Evolutionary conservation across 306 rosid species (phyloP).

Genomic region (Gillenia trifoliata): DNA sequence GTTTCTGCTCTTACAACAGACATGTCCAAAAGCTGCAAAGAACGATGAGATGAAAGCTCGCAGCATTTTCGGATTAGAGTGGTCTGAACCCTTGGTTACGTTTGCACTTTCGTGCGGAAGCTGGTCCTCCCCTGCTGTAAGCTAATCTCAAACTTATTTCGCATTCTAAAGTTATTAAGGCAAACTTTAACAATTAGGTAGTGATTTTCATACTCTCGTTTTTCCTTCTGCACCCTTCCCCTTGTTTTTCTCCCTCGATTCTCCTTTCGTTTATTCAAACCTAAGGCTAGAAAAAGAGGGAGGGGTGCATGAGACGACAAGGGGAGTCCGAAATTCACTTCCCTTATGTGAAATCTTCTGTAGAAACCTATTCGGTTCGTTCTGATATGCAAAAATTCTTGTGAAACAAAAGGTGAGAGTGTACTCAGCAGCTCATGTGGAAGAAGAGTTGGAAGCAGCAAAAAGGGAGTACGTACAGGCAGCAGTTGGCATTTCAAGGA

Average conservation of each 20-base stretch:
- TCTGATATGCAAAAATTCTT: neutral
- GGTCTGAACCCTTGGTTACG: slow-evolving; percentile 91
- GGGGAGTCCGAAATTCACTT: no score
- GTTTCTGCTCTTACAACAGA: slow-evolving; percentile 39
- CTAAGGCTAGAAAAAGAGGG: no score
- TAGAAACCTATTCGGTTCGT: neutral
- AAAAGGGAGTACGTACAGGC: slow-evolving; percentile 77
- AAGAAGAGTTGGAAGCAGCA: slow-evolving; percentile 72
- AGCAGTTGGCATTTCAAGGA: slow-evolving; percentile 59
- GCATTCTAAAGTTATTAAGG: neutral
- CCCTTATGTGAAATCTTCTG: neutral
- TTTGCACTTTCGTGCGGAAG: slow-evolving; percentile 98
- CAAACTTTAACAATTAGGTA: neutral
- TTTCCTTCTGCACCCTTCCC: no score
- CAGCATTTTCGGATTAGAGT: slow-evolving; percentile 73
- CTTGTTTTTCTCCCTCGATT: no score
- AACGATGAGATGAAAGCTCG: slow-evolving; percentile 73
- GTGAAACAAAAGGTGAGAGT: slow-evolving; percentile 65
- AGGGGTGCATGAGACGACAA: no score
- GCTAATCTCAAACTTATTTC: slow-evolving; percentile 21
- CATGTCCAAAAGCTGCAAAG: slow-evolving; percentile 76
- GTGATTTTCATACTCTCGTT: neutral
- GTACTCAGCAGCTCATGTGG: slow-evolving; percentile 62
- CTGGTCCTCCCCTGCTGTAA: slow-evolving; percentile 98
- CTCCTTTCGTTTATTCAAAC: no score